Evolutionary conservation across 495 filamentous ascomycete species (phyloP), one percentile per base, ranked within the genome.

Genomic region (Cryomyces minteri): DNA sequence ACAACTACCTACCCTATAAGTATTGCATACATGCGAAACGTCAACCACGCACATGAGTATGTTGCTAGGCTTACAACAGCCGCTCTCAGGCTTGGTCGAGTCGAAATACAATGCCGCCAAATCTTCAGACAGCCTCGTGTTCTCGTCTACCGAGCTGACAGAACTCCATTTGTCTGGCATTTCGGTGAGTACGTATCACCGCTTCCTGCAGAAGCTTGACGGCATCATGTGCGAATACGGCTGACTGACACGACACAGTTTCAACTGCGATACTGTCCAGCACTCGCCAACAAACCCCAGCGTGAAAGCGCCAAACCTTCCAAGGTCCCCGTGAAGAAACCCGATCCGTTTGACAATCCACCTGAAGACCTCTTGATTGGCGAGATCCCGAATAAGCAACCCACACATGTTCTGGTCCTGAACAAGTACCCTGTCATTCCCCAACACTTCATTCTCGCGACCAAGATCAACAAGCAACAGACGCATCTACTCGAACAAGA

Each of bases 351-450:
- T 62, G 68, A 76, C 41, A 70, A 79, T 45, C 84, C 82, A 1
- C 59, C 67, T 0, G 57, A 65, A 14, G 69, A 71, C 1, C 70
- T 92, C 28, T 65, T 84, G 45, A 60, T 88, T 46, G 63, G 73
- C 36, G 62, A 72, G 10, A 58, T 80, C 6, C 67, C 72, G 0
- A 57, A 61, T 29, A 14, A 9, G 12, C 34, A 38, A 2, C 69
- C 71, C 8, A 63, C 65, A 6, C 81, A 88, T 59, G 60, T 69
- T 47, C 67, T 88, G 34, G 73, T 88, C 29, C 63, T 92, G 41
- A 88, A 88, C 63, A 88, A 87, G 57, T 92, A 75, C 55, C 80
- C 84, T 12, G 70, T 92, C 14, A 82, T 87, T 31, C 71, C 73
- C 0, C 70, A 83, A 42, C 84, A 92, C 58, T 85, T 82, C 62